Percentiles rank a stretch among this genome's conserved stretches.
Conservation (phyloP, 1,139 yeast species). For the Kodamaea suecica region DNA sequence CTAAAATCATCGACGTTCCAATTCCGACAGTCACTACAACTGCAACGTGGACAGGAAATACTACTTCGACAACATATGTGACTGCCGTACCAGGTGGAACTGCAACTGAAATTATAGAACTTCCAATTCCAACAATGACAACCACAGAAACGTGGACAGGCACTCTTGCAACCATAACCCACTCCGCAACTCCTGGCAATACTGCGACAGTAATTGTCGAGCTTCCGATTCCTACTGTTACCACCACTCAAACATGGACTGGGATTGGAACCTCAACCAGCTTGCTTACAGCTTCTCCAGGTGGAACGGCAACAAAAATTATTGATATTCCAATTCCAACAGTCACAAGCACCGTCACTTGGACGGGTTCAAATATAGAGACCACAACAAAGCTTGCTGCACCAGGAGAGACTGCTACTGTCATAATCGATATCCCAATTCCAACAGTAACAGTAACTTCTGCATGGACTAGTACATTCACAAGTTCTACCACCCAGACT, state of each 20-base stretch:
- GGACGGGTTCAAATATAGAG: conserved; percentile 5
- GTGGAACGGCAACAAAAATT: conserved; percentile 16
- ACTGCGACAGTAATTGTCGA: conserved; percentile 7
- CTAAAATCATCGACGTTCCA: conserved; percentile 2
- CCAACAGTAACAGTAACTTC: conserved; percentile 5
- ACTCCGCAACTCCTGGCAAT: conserved; percentile 2
- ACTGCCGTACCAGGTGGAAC: conserved; percentile 14
- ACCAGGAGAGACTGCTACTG: conserved; percentile 3
- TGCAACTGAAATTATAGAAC: conserved; percentile 16
- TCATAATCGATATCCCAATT: conserved; percentile 11
- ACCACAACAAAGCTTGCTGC: conserved; percentile 4
- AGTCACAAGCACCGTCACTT: conserved; percentile 7
- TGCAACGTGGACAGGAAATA: conserved; percentile 11
- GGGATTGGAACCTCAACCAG: conserved; percentile 5
- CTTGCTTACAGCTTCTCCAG: conserved; percentile 7
- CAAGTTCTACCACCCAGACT: conserved; percentile 4
- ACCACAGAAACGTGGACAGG: conserved; percentile 8
- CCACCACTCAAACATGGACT: conserved; percentile 8
- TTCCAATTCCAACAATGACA: conserved; percentile 16
- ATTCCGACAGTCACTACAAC: conserved; percentile 13
- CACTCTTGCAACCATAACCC: conserved; percentile 1
- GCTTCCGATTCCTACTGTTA: conserved; percentile 10
- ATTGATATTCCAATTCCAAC: conserved; percentile 18
- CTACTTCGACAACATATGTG: conserved; percentile 4
- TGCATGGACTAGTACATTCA: conserved; percentile 7